Conservation (phyloP, 768 basidiomycete genomes). For the Calocybe indica region DNA sequence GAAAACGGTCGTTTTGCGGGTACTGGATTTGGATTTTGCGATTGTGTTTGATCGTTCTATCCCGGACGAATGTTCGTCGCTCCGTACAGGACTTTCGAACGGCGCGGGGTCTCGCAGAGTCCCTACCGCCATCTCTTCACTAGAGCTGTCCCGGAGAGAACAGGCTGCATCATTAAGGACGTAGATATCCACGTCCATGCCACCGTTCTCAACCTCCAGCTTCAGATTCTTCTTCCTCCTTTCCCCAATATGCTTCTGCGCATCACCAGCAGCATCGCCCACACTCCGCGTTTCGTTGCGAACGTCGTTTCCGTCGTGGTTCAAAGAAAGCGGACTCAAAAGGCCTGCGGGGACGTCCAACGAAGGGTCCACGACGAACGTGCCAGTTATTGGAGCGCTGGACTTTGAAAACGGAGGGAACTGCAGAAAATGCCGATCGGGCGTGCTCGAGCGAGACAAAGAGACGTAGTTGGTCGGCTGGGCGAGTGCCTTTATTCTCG, state of each 20-base stretch:
- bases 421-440: conserved; percentile 10
- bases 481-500: not conserved
- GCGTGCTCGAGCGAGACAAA: conserved; percentile 22
- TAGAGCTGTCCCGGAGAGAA: not conserved
- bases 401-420: conserved; percentile 9
- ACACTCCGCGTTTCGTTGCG: conserved; percentile 6
- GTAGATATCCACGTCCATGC: conserved; percentile 36
- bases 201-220: conserved; percentile 32
- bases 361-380: conserved; percentile 34
- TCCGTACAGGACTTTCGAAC: too few relatives aligned
- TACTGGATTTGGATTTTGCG: too few relatives aligned
- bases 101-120: too few relatives aligned
- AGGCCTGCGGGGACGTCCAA: conserved; percentile 31
- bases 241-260: too few relatives aligned
- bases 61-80: too few relatives aligned
- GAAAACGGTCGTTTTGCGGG: too few relatives aligned
- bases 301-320: conserved; percentile 12
- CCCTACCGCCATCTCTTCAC: not conserved
- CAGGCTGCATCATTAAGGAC: conserved; percentile 17
- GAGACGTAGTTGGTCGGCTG: conserved; percentile 26
- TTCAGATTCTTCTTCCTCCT: conserved; percentile 28
- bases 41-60: too few relatives aligned
- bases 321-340: conserved; percentile 20
- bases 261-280: too few relatives aligned
- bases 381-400: conserved; percentile 25